Base-by-base conservation (phyloP, 176 grass and related monocot species). In the Bonia amplexicaulis region DNA sequence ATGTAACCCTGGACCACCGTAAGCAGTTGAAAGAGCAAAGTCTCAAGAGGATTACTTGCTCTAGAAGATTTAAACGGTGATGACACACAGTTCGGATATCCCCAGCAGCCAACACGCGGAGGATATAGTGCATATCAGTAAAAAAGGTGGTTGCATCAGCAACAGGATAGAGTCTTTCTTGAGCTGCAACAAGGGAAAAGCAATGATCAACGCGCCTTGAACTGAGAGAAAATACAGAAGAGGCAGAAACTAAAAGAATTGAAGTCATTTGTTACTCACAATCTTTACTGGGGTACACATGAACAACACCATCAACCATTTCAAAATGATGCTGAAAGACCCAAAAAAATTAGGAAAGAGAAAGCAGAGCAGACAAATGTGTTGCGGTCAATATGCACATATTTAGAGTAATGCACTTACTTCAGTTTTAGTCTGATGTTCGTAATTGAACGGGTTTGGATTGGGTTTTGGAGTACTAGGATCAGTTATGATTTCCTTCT, bases 281-380 rank as follows among this genome's bases (percentile, higher is more conserved):
- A 61, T 95, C 84, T 90, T 95, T 93, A 82, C 76, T 85, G 46
- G 89, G 83, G 59, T 91, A 95, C 37, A 97, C 85, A 90, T 97
- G 95, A 93, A 94, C 87, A 41, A 97, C 95, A 55, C 95, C 95
- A 77, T 97, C 92, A 84, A 97, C 92, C 95, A 97, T 97, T 71
- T 95, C 80, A 39, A 93, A 93, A 57, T 87, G 73, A 74, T 97
- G 95, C 95, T 97, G 85, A 77, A 83, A 86, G 62, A 88, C 68
- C 84, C 63, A n/a, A 65, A n/a, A 41, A 82, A 11, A 16, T 52
- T 84, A 79, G 79, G 23, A 29, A 42, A 20, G 7, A 20, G 17
- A 17, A 77, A 65, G 31, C 46, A 25, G 7, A 81, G 27, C 65
- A 79, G 23, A 73, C 3, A 35, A 47, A 41, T 65, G 12, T 73